Conservation (phyloP, 352 stramenopile genomes). For the Elongisporangium anandrum region DNA sequence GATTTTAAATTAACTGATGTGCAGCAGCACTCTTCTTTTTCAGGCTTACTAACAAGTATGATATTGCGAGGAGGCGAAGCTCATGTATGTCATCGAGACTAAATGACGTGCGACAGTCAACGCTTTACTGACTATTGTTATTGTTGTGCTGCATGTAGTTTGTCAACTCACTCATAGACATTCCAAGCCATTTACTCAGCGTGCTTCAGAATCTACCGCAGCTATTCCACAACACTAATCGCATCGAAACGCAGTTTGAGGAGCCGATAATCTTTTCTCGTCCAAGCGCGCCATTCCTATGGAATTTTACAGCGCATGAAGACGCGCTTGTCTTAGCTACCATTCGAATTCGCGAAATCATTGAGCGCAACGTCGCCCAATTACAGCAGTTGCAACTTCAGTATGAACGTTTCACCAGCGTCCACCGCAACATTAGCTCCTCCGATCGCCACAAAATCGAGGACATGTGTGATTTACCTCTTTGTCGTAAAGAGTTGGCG, state of each 20-base stretch:
- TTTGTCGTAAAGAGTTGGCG: conserved; percentile 17
- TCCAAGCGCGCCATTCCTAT: conserved; percentile 40
- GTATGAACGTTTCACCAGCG: conserved; percentile 31
- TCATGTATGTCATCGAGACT: conserved; percentile 2
- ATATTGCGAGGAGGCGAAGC: conserved; percentile 7
- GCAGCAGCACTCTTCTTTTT: background rate
- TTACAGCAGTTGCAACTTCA: conserved; percentile 30
- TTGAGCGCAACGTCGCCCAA: conserved; percentile 45
- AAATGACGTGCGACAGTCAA: background rate
- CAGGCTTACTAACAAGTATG: conserved; percentile 5
- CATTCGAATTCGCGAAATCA: conserved; percentile 55
- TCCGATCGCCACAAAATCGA: conserved; percentile 8
- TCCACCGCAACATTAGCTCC: conserved; percentile 28
- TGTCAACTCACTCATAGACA: conserved; percentile 39
- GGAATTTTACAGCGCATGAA: conserved; percentile 64
- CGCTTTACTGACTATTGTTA: background rate
- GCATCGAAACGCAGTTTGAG: conserved; percentile 65
- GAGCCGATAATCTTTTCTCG: conserved; percentile 17
- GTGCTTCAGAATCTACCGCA: conserved; percentile 66
- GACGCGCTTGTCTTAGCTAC: conserved; percentile 48
- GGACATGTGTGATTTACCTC: conserved; percentile 9
- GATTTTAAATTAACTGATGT: background rate
- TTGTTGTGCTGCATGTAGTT: conserved; percentile 22
- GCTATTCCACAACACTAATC: conserved; percentile 58
- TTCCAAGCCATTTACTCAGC: conserved; percentile 51